Conservation (phyloP, 768 basidiomycete genomes). For the Mycena latifolia region DNA sequence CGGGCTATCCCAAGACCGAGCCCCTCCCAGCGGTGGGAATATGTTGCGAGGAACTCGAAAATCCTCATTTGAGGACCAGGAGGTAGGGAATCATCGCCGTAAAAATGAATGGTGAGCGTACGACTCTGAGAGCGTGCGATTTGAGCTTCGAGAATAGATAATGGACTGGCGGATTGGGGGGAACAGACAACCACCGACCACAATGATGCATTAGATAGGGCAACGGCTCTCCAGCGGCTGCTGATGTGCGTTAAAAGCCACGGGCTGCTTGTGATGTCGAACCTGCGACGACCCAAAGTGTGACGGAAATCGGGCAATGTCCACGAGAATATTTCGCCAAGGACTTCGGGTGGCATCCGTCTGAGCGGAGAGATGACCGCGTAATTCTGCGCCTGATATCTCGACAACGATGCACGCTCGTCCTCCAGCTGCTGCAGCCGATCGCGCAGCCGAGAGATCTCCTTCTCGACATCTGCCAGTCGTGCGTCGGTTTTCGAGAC, state of each 20-base stretch:
- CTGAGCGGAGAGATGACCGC: background rate
- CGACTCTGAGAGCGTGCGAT: background rate
- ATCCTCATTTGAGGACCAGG: background rate
- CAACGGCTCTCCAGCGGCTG: background rate
- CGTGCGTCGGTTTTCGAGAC: background rate
- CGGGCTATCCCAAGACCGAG: background rate
- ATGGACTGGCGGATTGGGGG: background rate
- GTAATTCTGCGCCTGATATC: background rate
- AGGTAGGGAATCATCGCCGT: no score
- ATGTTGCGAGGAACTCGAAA: background rate
- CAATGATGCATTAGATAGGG: background rate
- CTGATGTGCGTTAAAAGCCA: background rate
- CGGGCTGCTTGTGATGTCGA: background rate
- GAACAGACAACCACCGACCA: background rate
- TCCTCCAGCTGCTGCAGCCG: background rate
- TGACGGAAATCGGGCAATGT: conserved; percentile 2
- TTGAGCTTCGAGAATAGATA: background rate
- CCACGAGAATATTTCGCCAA: no score
- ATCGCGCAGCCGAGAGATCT: background rate
- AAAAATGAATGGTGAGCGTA: background rate
- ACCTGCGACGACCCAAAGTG: background rate
- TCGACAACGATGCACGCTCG: background rate
- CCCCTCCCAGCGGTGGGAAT: background rate
- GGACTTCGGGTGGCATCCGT: no score
- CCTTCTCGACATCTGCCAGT: no score